phyloP scores from a whole-genome alignment of 352 stramenopile genomes.

The Phytophthora pluvialis region DNA sequence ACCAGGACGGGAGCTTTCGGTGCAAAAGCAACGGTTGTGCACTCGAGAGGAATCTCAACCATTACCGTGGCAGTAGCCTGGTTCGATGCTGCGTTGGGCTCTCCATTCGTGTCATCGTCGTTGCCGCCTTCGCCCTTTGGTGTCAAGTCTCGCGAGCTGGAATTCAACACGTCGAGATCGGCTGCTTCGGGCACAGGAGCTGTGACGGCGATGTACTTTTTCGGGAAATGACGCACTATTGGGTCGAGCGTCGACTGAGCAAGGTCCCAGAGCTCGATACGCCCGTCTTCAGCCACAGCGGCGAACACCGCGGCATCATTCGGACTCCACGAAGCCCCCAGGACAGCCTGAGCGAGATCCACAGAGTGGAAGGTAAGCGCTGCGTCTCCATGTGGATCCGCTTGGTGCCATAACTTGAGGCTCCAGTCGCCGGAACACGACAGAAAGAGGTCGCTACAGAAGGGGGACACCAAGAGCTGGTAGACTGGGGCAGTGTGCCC shows the following conservation, averaged over 20 bases:
- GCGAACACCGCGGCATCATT: conserved; percentile 85
- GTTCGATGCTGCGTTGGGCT: conserved; percentile 10
- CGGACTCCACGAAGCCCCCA: conserved; percentile 89
- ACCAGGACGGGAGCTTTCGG: conserved; percentile 75
- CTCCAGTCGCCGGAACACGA: conserved; percentile 92
- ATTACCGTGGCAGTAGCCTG: conserved; percentile 13
- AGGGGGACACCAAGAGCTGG: conserved; percentile 87
- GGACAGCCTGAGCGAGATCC: conserved; percentile 80
- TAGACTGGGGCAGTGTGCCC: conserved; percentile 92
- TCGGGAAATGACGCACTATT: conserved; percentile 78
- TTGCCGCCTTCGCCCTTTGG: conserved; percentile 14
- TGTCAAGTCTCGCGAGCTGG: conserved; percentile 23
- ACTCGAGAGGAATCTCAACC: conserved; percentile 60
- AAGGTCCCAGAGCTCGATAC: conserved; percentile 93
- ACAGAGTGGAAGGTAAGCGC: conserved; percentile 76
- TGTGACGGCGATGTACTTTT: conserved; percentile 46
- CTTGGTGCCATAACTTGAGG: conserved; percentile 87
- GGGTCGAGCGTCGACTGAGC: conserved; percentile 84
- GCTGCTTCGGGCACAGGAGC: conserved; percentile 2
- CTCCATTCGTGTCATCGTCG: conserved; percentile 14
- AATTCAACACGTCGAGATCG: conserved; percentile 7
- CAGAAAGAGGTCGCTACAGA: conserved; percentile 86
- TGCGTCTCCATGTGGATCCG: conserved; percentile 48
- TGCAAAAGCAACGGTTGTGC: conserved; percentile 76
- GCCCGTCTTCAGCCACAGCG: conserved; percentile 88